A percentile compares a stretch with the other conserved stretches of the same genome.
These are phyloP conservation scores for Tylopilus rubrobrunneus DNA, from an alignment of 768 basidiomycete genomes.

Conservation along the genomic window DNA sequence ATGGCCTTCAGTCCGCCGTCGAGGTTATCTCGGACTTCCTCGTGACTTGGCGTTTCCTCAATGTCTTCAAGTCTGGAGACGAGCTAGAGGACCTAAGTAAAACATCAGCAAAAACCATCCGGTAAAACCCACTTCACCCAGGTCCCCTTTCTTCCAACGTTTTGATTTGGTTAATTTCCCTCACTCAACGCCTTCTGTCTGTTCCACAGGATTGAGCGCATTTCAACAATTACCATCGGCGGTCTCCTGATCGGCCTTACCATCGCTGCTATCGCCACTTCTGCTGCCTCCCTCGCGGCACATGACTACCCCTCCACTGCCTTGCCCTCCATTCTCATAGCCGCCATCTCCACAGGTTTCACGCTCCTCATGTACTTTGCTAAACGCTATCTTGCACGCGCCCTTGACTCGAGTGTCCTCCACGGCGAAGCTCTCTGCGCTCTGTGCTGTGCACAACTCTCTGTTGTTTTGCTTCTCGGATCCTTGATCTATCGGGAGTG, in stretches of 20 bases:
- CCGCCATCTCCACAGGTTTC: conserved; percentile 36
- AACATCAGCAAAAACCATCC: conserved; percentile 8
- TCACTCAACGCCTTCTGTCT: background rate
- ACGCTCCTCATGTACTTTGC: conserved; percentile 41
- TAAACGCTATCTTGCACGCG: conserved; percentile 42
- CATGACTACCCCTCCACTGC: conserved; percentile 38
- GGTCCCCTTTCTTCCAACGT: background rate
- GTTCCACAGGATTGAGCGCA: conserved; percentile 34
- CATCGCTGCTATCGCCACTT: conserved; percentile 35
- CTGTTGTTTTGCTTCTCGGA: conserved; percentile 40
- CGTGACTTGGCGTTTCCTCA: conserved; percentile 43
- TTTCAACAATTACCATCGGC: conserved; percentile 35
- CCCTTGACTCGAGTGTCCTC: conserved; percentile 43
- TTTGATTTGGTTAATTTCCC: background rate
- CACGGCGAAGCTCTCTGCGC: conserved; percentile 43
- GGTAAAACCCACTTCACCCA: conserved; percentile 2
- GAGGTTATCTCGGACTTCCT: conserved; percentile 43
- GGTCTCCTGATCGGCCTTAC: conserved; percentile 34
- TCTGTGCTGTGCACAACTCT: conserved; percentile 42
- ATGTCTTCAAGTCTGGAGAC: conserved; percentile 32
- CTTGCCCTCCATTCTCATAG: conserved; percentile 40
- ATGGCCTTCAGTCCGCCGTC: conserved; percentile 45
- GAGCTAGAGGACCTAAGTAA: conserved; percentile 14
- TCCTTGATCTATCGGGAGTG: conserved; percentile 38
- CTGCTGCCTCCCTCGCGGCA: conserved; percentile 32